Evolutionary conservation across 2,329 filamentous ascomycete genomes (phyloP).

Genomic region (Fusarium incarnatum): DNA sequence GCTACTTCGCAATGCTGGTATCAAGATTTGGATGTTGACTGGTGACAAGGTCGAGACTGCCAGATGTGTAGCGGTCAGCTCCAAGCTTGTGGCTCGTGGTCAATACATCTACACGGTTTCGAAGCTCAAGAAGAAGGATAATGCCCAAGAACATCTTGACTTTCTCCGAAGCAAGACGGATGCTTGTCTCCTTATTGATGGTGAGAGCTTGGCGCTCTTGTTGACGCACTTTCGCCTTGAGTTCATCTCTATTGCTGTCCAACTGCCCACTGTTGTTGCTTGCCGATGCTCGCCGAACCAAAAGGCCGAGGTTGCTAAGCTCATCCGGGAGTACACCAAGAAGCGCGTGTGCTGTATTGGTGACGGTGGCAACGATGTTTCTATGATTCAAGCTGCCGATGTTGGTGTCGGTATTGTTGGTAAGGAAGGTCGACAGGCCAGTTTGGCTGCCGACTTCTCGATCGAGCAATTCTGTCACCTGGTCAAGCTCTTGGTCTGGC

Average conservation of each 20-base stretch:
- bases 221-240: conserved; percentile 83
- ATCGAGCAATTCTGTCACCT: conserved; percentile 96
- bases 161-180: conserved; percentile 90
- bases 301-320: conserved; percentile 90
- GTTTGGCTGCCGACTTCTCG: conserved; percentile 93
- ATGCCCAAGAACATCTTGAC: conserved; percentile 88
- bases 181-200: conserved; percentile 90
- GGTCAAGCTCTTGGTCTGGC: conserved; percentile 98
- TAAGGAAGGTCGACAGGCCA: conserved; percentile 96
- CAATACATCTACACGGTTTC: conserved; percentile 96
- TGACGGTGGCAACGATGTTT: conserved; percentile 97
- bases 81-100: conserved; percentile 90
- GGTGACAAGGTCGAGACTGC: conserved; percentile 99
- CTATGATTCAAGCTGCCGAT: conserved; percentile 98
- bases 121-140: conserved; percentile 84
- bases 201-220: conserved; percentile 87
- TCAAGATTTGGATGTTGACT: conserved; percentile 99
- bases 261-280: conserved; percentile 90
- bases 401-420: conserved; percentile 98
- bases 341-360: conserved; percentile 98
- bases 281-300: conserved; percentile 97
- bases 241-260: conserved; percentile 90
- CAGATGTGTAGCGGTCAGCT: conserved; percentile 93
- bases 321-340: conserved; percentile 91
- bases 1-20: conserved; percentile 92